Conservation (phyloP, 2,329 filamentous ascomycete species). For the Fusarium napiforme region DNA sequence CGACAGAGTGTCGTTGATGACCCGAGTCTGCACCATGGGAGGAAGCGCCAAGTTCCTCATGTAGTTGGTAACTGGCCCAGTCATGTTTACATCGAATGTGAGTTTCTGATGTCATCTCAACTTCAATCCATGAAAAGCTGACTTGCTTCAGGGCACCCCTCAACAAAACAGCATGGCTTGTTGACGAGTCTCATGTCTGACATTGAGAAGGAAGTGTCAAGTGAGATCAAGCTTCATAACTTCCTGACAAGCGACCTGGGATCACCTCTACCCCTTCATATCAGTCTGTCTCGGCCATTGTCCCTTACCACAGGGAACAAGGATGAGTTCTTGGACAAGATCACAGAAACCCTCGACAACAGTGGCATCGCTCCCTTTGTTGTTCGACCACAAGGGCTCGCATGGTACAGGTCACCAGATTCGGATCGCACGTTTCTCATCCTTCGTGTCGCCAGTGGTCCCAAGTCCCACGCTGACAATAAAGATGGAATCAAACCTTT, state of each 20-base stretch:
- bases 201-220: slow-evolving; percentile 49
- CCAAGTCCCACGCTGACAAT: neutral
- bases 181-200: slow-evolving; percentile 57
- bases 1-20: slow-evolving; percentile 83
- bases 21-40: slow-evolving; percentile 84
- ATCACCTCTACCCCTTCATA: slow-evolving; percentile 82
- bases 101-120: slow-evolving; percentile 48
- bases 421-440: slow-evolving; percentile 87
- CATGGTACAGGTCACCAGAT: slow-evolving; percentile 64
- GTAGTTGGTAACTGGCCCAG: slow-evolving; percentile 91
- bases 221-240: slow-evolving; percentile 64
- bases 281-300: slow-evolving; percentile 88
- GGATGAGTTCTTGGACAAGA: slow-evolving; percentile 69
- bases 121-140: neutral
- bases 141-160: slow-evolving; percentile 63
- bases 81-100: slow-evolving; percentile 94
- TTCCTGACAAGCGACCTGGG: slow-evolving; percentile 83
- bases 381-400: slow-evolving; percentile 53
- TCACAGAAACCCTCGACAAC: slow-evolving; percentile 57
- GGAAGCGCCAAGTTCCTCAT: slow-evolving; percentile 84
- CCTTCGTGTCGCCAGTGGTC: slow-evolving; percentile 64
- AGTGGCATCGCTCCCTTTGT: slow-evolving; percentile 49
- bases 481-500: slow-evolving; percentile 44
- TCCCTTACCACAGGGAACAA: slow-evolving; percentile 78
- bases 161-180: slow-evolving; percentile 56